phyloP scores from a whole-genome alignment of 140 eudicot species.

The Oenanthe javanica region DNA sequence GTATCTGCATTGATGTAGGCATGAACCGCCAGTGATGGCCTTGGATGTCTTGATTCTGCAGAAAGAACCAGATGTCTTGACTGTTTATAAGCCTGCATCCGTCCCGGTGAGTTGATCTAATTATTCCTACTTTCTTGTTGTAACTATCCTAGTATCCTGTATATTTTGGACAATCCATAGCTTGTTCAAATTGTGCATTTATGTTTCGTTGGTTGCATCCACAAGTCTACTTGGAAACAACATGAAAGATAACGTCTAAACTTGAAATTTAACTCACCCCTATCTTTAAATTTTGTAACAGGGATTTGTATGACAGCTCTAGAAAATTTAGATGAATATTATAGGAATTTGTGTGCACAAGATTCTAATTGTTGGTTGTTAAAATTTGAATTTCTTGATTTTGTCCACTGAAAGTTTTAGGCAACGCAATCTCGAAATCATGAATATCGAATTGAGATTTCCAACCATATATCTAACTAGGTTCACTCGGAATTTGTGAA shows the following conservation, averaged over 20 bases:
- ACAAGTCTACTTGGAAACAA: background rate
- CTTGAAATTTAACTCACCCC: background rate
- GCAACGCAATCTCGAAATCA: background rate
- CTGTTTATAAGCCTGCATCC: conserved; percentile 91
- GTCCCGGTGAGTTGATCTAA: conserved; percentile 66
- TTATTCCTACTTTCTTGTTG: background rate
- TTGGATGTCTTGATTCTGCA: conserved; percentile 62
- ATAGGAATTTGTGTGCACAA: background rate
- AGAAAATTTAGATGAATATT: background rate
- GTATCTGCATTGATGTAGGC: conserved; percentile 49
- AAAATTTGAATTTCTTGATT: background rate
- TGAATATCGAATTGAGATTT: background rate
- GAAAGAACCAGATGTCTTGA: conserved; percentile 59
- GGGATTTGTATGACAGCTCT: too few species aligned
- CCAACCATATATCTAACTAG: background rate
- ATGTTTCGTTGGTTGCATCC: background rate
- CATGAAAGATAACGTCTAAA: background rate
- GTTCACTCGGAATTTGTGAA: background rate
- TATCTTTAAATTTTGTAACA: background rate
- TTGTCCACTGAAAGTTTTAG: background rate
- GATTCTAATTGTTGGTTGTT: background rate
- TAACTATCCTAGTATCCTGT: background rate
- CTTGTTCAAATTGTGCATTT: background rate
- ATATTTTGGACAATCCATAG: background rate
- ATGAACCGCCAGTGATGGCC: conserved; percentile 97